These are phyloP conservation scores for Coniferiporia weirii DNA, from an alignment of 1,284 basidiomycete species.

Conservation along the genomic window DNA sequence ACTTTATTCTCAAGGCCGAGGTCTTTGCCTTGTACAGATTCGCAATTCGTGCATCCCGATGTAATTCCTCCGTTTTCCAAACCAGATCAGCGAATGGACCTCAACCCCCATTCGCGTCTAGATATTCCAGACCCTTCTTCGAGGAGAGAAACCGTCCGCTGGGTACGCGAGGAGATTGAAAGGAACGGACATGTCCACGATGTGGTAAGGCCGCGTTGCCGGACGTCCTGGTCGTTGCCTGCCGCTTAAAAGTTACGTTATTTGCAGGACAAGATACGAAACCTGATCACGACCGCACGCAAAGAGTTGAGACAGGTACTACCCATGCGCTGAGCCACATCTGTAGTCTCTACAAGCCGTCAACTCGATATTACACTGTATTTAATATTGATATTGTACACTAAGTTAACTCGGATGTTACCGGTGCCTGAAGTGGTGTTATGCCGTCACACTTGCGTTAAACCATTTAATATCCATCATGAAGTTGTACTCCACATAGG, in stretches of 20 bases:
- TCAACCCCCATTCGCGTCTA: constrained; percentile 26
- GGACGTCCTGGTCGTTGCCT: not conserved
- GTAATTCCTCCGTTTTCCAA: constrained; percentile 32
- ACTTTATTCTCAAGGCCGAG: constrained; percentile 65
- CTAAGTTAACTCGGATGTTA: too few relatives aligned
- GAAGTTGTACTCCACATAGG: too few relatives aligned
- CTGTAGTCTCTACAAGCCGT: too few relatives aligned
- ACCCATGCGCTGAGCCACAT: constrained; percentile 11
- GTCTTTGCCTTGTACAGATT: constrained; percentile 59
- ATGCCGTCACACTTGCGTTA: too few relatives aligned
- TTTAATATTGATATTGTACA: too few relatives aligned
- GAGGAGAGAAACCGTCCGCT: constrained; percentile 59
- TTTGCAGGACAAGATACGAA: constrained; percentile 15
- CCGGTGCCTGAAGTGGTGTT: too few relatives aligned
- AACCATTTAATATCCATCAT: too few relatives aligned
- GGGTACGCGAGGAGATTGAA: constrained; percentile 72
- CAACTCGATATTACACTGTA: too few relatives aligned
- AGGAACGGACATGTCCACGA: constrained; percentile 53
- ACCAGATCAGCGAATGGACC: not conserved
- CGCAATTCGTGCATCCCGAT: constrained; percentile 60
- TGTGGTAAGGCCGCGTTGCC: constrained; percentile 36
- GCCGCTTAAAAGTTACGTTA: not conserved
- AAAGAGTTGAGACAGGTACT: constrained; percentile 13
- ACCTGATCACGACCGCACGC: constrained; percentile 8
- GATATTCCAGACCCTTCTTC: constrained; percentile 56